phyloP scores from a whole-genome alignment of 1,284 basidiomycete species.

The Ganoderma sinense region DNA sequence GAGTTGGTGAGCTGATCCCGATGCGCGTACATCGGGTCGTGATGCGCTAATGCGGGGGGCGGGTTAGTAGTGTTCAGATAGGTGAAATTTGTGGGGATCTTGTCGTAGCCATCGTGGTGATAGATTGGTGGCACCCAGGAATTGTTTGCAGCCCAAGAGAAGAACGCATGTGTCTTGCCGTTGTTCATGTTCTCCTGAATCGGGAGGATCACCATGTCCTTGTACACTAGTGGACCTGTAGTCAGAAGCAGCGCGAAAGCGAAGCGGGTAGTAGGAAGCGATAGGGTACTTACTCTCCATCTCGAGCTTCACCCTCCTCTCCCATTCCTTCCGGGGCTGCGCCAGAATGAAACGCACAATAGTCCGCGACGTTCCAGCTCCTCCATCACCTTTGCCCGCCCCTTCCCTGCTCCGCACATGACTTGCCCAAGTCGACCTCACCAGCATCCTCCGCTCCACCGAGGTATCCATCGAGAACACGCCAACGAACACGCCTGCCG shows the following conservation, averaged over 20 bases:
- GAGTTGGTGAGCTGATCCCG: slow-evolving; percentile 52
- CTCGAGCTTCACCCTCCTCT: slow-evolving; percentile 84
- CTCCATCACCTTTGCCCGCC: slow-evolving; percentile 73
- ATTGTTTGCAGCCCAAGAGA: slow-evolving; percentile 89
- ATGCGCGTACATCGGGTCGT: slow-evolving; percentile 68
- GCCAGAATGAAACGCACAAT: slow-evolving; percentile 94
- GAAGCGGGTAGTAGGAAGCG: neutral
- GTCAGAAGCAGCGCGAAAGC: slow-evolving; percentile 12
- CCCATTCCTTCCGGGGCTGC: slow-evolving; percentile 82
- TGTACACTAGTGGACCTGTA: slow-evolving; percentile 59
- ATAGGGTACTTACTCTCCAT: slow-evolving; percentile 81
- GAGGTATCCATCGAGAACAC: slow-evolving; percentile 92
- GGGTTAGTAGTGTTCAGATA: slow-evolving; percentile 64
- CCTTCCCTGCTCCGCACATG: slow-evolving; percentile 83
- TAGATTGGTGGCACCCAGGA: slow-evolving; percentile 90
- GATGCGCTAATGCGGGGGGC: slow-evolving; percentile 66
- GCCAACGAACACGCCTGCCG: slow-evolving; percentile 90
- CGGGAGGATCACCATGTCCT: slow-evolving; percentile 89
- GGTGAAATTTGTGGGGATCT: slow-evolving; percentile 54
- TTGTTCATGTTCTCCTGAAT: slow-evolving; percentile 92
- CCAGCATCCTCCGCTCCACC: slow-evolving; percentile 87
- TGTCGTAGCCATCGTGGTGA: slow-evolving; percentile 46
- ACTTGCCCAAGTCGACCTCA: slow-evolving; percentile 90
- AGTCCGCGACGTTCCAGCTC: slow-evolving; percentile 83
- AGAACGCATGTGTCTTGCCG: slow-evolving; percentile 88